phyloP scores from a whole-genome alignment of 495 filamentous ascomycete species.

The Hypoxylon subgilvum region DNA sequence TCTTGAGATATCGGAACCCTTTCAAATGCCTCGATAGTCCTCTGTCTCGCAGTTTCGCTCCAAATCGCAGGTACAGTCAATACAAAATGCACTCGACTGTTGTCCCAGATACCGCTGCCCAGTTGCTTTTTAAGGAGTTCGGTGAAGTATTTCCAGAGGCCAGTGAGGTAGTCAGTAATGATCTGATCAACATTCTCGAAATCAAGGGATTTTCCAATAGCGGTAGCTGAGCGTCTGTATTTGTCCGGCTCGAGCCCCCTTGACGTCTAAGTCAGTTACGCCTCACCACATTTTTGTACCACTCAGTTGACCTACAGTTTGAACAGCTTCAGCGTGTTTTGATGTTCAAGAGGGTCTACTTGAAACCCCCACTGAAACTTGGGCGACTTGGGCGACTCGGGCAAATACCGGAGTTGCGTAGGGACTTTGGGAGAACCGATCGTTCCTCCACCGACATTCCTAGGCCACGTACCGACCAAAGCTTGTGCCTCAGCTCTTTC shows the following conservation, averaged over 20 bases:
- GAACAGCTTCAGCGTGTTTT: slow-evolving; percentile 38
- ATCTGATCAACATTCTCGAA: slow-evolving; percentile 38
- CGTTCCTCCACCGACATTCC: slow-evolving; percentile 17
- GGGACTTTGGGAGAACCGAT: slow-evolving; percentile 54
- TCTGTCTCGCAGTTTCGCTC: slow-evolving; percentile 58
- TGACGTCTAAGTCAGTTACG: slow-evolving; percentile 12
- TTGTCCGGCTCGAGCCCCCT: slow-evolving; percentile 12
- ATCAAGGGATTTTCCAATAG: slow-evolving; percentile 24
- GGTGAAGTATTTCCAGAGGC: slow-evolving; percentile 51
- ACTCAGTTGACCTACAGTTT: slow-evolving; percentile 49
- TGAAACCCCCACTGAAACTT: slow-evolving; percentile 57
- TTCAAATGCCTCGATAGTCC: slow-evolving; percentile 52
- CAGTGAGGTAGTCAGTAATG: slow-evolving; percentile 52
- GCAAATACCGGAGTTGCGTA: slow-evolving; percentile 50
- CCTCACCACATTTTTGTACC: no score
- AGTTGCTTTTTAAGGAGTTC: slow-evolving; percentile 47
- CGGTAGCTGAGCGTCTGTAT: slow-evolving; percentile 23
- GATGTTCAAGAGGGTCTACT: slow-evolving; percentile 34
- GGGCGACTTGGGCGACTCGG: slow-evolving; percentile 1
- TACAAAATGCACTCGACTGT: slow-evolving; percentile 45
- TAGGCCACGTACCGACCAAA: slow-evolving; percentile 48
- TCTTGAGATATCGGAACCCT: slow-evolving; percentile 57
- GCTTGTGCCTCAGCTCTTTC: slow-evolving; percentile 42
- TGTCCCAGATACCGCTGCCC: slow-evolving; percentile 37
- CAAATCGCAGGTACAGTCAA: slow-evolving; percentile 64